These are phyloP conservation scores for Trichophyton benhamiae DNA, from an alignment of 2,329 filamentous ascomycete genomes.

Conservation along the genomic window DNA sequence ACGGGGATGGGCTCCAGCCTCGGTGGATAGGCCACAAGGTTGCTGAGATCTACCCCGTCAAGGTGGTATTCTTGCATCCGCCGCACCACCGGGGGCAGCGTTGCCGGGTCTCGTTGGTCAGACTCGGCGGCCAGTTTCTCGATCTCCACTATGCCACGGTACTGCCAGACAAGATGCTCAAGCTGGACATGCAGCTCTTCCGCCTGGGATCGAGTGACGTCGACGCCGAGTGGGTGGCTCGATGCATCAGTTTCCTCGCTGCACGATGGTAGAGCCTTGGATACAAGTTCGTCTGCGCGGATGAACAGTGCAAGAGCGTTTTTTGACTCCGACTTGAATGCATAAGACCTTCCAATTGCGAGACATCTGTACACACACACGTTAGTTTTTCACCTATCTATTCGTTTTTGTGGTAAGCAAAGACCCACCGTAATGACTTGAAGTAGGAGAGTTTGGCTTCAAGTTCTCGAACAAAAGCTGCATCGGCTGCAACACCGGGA, in stretches of 20 bases:
- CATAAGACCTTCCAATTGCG: conserved; percentile 74
- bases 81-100: conserved; percentile 55
- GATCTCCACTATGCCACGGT: conserved; percentile 76
- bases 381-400: background rate
- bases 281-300: conserved; percentile 53
- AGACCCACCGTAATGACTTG: conserved; percentile 60
- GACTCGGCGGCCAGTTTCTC: conserved; percentile 47
- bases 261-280: conserved; percentile 36
- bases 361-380: conserved; percentile 47
- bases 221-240: conserved; percentile 51
- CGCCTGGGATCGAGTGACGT: conserved; percentile 49
- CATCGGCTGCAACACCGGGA: conserved; percentile 77
- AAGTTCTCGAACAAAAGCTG: conserved; percentile 62
- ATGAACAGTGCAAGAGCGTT: conserved; percentile 79
- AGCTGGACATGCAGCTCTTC: conserved; percentile 51
- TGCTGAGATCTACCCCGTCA: conserved; percentile 58
- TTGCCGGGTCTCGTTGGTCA: conserved; percentile 30
- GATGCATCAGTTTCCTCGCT: conserved; percentile 18
- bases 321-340: conserved; percentile 55
- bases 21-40: conserved; percentile 78
- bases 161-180: conserved; percentile 60
- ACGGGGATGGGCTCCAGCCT: conserved; percentile 71
- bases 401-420: too few relatives aligned
- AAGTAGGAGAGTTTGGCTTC: conserved; percentile 72
- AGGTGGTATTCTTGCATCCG: conserved; percentile 62